Conservation (phyloP, 805 yeast genomes). For the Sporopachydermia quercuum region DNA sequence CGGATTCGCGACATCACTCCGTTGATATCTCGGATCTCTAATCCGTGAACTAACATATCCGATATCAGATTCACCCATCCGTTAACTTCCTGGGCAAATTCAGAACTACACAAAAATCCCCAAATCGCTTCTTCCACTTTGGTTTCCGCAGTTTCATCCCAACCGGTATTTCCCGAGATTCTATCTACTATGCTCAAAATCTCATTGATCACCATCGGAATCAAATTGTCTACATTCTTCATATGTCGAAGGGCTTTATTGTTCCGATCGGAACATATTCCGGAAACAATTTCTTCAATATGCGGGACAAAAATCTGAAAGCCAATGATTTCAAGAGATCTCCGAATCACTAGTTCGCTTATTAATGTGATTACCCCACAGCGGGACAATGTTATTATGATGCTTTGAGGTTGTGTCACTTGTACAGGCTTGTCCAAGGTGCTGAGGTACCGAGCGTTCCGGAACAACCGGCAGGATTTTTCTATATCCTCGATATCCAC, state of each 20-base stretch:
- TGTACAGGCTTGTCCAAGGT: background rate
- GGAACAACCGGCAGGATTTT: background rate
- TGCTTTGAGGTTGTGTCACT: background rate
- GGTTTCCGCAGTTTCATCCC: background rate
- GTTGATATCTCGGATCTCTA: background rate
- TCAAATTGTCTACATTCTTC: background rate
- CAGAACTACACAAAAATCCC: background rate
- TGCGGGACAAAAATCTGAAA: background rate
- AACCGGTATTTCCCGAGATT: background rate
- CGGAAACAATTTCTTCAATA: background rate
- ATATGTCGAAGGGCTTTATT: background rate
- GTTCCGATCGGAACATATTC: background rate
- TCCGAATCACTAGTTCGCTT: background rate
- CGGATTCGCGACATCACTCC: background rate
- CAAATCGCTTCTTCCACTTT: background rate
- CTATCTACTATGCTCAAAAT: background rate
- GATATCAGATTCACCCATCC: background rate
- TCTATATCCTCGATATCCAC: background rate
- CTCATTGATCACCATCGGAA: background rate
- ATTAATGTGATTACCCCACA: background rate
- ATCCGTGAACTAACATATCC: background rate
- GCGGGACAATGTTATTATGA: background rate
- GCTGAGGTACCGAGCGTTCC: background rate
- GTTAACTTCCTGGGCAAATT: background rate
- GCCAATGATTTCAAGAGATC: background rate